phyloP scores from a whole-genome alignment of 345 rosid genomes.

The Euphorbia tirucalli region DNA sequence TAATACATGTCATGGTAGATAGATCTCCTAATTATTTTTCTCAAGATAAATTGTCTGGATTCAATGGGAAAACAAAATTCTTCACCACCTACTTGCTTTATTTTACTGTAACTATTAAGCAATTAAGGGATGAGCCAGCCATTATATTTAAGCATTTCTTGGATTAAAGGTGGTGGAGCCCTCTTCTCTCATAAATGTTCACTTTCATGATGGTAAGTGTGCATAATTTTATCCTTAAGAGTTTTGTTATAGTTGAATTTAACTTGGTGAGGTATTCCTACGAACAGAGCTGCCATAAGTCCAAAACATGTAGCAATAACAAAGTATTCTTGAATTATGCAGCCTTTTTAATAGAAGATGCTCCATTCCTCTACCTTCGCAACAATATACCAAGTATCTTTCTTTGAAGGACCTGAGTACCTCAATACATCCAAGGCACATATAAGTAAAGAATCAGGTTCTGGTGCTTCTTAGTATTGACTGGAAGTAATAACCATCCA shows the following conservation, averaged over 20 bases:
- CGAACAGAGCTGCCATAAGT: conserved; percentile 60
- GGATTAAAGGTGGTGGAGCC: too few species aligned
- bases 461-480: neutral
- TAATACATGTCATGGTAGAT: too few species aligned
- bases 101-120: too few species aligned
- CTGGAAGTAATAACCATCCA: neutral
- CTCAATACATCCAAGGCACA: neutral
- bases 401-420: neutral
- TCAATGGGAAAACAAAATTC: too few species aligned
- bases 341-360: neutral
- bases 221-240: neutral
- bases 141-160: too few species aligned
- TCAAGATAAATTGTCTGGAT: too few species aligned
- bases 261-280: conserved; percentile 52
- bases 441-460: neutral
- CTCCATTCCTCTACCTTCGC: neutral
- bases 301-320: conserved; percentile 85
- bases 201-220: too few species aligned
- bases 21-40: too few species aligned
- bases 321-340: neutral
- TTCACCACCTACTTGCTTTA: too few species aligned
- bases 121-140: too few species aligned
- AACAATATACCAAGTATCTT: neutral
- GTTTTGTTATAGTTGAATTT: neutral
- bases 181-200: too few species aligned